Base-by-base conservation (phyloP, 2,329 filamentous ascomycete genomes). In the Beauveria australis region DNA sequence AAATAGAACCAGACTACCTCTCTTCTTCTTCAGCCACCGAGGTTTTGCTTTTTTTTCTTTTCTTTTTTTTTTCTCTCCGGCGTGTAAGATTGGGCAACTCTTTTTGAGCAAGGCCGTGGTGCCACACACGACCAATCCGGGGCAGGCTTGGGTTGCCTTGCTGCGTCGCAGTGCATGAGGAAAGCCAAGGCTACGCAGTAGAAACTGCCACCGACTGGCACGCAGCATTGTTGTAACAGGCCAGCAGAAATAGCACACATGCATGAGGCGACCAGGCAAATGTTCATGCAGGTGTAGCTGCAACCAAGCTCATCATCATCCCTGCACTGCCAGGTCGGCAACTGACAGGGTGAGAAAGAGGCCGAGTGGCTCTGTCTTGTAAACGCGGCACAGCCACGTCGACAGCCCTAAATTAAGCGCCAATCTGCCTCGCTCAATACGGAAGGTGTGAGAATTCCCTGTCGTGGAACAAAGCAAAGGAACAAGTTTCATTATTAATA, bases 341-440 rank as follows among this genome's bases (percentile, higher is more conserved):
- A n/a, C 24, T 9, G 10, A 19, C 10, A 9, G 2, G 12, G 40
- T n/a, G 18, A 49, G 46, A 33, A 40, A 9, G 28, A 19, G 3
- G 43, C 51, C 51, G 22, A 10, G 22, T 22, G 58, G 51, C 58
- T 52, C n/a, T 59, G 37, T 24, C 10, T 33, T 10, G 51, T 54
- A 60, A 44, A 60, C 51, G 58, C 58, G 43, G 30, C 58, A 54
- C 58, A 26, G 51, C 58, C 58, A 48, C 51, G 5, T 30, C 2
- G 28, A 40, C 3, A 19, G 30, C 41, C 40, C 3, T 16, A 18
- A 6, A 40, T 54, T 60, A 60, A 60, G 58, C 58, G 58, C 58
- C 57, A 40, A 30, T 48, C 51, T 49, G 58, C 58, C 51, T 60
- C 51, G 33, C 30, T 54, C 43, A 7, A 37, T 41, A 40, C 37